These are phyloP conservation scores for Colletotrichum chrysophilum DNA, from an alignment of 2,329 filamentous ascomycete species.

Conservation along the genomic window DNA sequence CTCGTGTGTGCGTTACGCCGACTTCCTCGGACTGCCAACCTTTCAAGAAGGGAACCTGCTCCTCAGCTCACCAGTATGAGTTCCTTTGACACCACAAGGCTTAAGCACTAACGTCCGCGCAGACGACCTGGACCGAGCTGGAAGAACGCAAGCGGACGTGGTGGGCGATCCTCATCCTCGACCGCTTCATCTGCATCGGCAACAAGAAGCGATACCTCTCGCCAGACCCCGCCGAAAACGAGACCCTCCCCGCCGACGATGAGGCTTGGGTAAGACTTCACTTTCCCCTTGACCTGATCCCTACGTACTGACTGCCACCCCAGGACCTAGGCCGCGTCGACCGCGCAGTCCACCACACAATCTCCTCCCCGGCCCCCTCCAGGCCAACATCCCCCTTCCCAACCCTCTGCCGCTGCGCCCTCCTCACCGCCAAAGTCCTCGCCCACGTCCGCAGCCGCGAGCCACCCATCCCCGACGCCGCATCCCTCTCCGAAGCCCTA, in stretches of 20 bases:
- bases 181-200: constrained; percentile 27
- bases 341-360: constrained; percentile 30
- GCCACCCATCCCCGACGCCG: neutral
- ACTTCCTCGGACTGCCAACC: constrained; percentile 47
- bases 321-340: constrained; percentile 42
- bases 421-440: constrained; percentile 38
- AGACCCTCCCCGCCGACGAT: constrained; percentile 42
- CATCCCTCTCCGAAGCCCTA: neutral
- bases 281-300: neutral
- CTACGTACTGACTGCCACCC: neutral
- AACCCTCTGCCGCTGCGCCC: constrained; percentile 47
- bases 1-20: constrained; percentile 47
- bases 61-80: constrained; percentile 38
- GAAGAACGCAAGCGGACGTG: constrained; percentile 52
- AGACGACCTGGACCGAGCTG: constrained; percentile 47
- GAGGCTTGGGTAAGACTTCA: constrained; percentile 38
- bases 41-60: constrained; percentile 39
- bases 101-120: constrained; percentile 25
- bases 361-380: constrained; percentile 48
- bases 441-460: constrained; percentile 28
- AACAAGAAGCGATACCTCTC: constrained; percentile 24
- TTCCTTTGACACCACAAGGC: too few species aligned
- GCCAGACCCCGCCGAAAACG: constrained; percentile 24
- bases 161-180: constrained; percentile 54
- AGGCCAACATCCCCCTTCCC: constrained; percentile 51